Base-by-base conservation (phyloP, 164 flowering plant species). In the Brasenia schreberi region DNA sequence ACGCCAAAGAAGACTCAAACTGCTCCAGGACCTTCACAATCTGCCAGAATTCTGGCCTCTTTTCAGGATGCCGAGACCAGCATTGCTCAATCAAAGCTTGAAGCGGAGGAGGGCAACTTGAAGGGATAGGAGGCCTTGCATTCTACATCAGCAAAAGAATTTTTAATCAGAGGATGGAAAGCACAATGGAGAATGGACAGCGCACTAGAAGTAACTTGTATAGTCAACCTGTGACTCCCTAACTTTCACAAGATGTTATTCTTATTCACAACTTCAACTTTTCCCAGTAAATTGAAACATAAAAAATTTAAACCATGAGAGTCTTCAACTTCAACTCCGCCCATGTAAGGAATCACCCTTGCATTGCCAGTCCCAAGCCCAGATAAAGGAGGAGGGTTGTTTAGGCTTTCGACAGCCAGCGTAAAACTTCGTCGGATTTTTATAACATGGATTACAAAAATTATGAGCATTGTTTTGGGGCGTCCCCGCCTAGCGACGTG, bases 41-140 rank as follows among this genome's bases (percentile, higher is more conserved):
- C 74, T 85, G 90, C 85, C 86, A 84, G 63, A 82, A 87, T 64
- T 87, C 93, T 0, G 88, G 88, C 73, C 93, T 79, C 76, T 83
- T 85, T 58, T 85, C 90, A 0, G 90, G 77, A 5, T 78, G 78
- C 70, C 65, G 64, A 1, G 83, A 75, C 93, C 93, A 87, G 61
- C 93, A 87, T 72, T 84, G 93, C 79, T 84, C 87, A 16, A 85
- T 82, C 49, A 88, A 72, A 65, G 84, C 87, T 76, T 73, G 79
- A 81, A 88, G 69, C 0, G 86, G 87, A 33, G 85, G 80, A 1
- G 93, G 89, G 63, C 96, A 92, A 56, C 77, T 72, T 18, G 5
- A 69, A 18, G 95, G 96, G n/a, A 90, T 78, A 60, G 43, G 66
- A 12, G 96, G 98, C 73, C 96, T 85, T 74, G 77, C 43, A 75